phyloP scores from a whole-genome alignment of 352 stramenopile species.

The Phytophthora parvispora region DNA sequence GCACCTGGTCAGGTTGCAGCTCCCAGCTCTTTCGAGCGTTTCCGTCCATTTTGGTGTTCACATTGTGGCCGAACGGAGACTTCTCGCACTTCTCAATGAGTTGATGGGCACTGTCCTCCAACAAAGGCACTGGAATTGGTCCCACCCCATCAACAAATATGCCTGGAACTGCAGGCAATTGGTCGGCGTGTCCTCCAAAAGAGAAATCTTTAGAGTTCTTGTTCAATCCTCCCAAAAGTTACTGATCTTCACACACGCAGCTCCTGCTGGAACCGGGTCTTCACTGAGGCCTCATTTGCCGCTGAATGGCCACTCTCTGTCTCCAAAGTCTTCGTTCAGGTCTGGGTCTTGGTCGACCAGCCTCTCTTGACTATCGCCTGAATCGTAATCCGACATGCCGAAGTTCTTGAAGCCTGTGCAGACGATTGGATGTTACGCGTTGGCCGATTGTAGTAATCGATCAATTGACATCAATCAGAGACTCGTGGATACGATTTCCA shows the following conservation, averaged over 20 bases:
- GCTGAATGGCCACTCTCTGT: constrained; percentile 10
- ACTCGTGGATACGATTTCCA: too few species aligned
- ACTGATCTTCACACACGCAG: background rate
- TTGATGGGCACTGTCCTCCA: background rate
- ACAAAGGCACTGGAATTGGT: background rate
- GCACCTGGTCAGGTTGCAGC: background rate
- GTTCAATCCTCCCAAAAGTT: background rate
- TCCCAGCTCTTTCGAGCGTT: background rate
- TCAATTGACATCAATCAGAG: background rate
- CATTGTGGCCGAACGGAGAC: background rate
- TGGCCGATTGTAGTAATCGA: too few species aligned
- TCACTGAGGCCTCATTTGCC: background rate
- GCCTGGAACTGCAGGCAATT: background rate
- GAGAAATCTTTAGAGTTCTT: constrained; percentile 1
- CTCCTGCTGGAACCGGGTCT: background rate
- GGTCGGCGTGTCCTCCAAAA: constrained; percentile 5
- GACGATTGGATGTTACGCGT: too few species aligned
- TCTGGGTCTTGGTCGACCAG: constrained; percentile 5
- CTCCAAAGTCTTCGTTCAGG: constrained; percentile 7
- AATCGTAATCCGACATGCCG: too few species aligned
- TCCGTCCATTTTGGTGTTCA: constrained; percentile 3
- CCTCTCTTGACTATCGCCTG: constrained; percentile 16
- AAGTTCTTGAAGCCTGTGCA: too few species aligned
- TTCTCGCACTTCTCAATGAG: background rate
- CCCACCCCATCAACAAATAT: background rate